phyloP scores from a whole-genome alignment of 2,329 filamentous ascomycete genomes.

The Cordyceps cicadae region DNA sequence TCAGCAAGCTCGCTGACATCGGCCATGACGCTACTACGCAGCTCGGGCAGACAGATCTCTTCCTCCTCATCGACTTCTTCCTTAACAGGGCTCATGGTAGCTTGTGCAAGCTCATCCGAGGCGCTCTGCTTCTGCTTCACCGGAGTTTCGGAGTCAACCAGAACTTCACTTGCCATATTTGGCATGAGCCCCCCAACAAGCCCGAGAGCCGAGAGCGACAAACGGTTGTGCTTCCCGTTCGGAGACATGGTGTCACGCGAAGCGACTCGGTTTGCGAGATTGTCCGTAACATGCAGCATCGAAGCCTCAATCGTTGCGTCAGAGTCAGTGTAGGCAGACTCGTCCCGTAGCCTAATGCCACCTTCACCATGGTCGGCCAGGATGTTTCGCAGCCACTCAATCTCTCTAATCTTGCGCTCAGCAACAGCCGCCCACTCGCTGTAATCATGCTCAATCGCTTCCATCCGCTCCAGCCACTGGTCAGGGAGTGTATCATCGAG shows the following conservation, averaged over 20 bases:
- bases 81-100: conserved; percentile 13
- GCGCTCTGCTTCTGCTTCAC: not conserved
- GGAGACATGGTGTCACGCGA: conserved; percentile 9
- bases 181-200: not conserved
- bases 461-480: conserved; percentile 79
- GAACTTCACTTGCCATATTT: not conserved
- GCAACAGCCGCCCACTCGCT: conserved; percentile 73
- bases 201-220: not conserved
- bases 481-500: conserved; percentile 77
- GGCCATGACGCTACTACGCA: conserved; percentile 23
- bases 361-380: not conserved
- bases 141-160: conserved; percentile 1
- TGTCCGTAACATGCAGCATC: not conserved
- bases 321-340: not conserved
- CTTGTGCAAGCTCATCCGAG: conserved; percentile 9
- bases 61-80: conserved; percentile 21
- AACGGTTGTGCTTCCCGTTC: not conserved
- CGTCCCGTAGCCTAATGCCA: not conserved
- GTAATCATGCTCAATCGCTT: conserved; percentile 68
- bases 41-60: conserved; percentile 28
- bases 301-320: not conserved
- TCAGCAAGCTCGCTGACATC: conserved; percentile 26
- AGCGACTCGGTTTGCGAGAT: conserved; percentile 8
- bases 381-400: conserved; percentile 39
- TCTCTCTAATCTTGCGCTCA: conserved; percentile 63